Base-by-base conservation (phyloP, 306 rosid species). In the Styphnolobium japonicum region DNA sequence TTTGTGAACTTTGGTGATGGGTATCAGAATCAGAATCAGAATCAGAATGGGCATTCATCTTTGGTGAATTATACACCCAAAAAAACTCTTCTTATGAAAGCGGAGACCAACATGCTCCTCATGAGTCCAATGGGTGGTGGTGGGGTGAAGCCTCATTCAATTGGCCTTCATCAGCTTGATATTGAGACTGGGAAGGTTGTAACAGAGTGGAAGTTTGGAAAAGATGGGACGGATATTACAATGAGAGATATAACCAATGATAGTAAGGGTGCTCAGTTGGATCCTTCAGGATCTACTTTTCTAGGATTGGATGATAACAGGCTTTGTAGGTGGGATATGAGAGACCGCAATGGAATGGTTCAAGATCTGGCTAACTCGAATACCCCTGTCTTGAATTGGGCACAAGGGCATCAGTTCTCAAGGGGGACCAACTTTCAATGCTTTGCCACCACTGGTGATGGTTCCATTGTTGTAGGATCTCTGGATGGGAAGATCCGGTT, bases 311-410 rank as follows among this genome's bases (percentile, higher is more conserved):
- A 96, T 83, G 98, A 96, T 82, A 96, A 91, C 76, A 84, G 99
- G 87, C 98, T 96, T 65, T 96, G 99, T 77, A 79, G 97, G 81
- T 96, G 99, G 99, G 99, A 96, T 85, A 96, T 96, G 99, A 90
- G 99, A 40, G 99, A 96, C 55, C 89, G 90, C 62, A 81, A 89
- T 67, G 99, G 99, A 66, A 77, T 96, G 75, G 98, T 96, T 86
- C 99, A 96, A 88, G 75, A 92, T 80, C 86, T 96, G 63, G 96
- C 92, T 18, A 78, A 39, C 46, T 71, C 96, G 12, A 84, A 63
- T 82, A n/a, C n/a, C 11, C 98, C 98, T 27, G 92, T 93, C 61
- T 87, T 96, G 82, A 89, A 88, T 83, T 96, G 99, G 99, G 86
- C 92, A 2, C 97, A 93, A 62, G 99, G 99, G 43, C 99, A 96